phyloP scores from a whole-genome alignment of 805 yeast genomes.

The Maudiozyma barnettii region DNA sequence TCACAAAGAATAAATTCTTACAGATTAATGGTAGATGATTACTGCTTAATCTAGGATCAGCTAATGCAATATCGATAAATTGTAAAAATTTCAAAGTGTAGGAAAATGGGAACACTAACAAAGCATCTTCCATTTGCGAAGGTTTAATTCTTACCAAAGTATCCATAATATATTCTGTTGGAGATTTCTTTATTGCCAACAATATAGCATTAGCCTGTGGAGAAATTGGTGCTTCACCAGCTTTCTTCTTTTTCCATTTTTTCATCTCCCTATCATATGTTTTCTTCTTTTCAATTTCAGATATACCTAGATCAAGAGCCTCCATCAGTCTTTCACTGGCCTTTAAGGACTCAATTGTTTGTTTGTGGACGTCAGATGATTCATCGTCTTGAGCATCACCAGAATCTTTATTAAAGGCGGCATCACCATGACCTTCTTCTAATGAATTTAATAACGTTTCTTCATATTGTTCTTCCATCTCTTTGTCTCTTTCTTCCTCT shows the following conservation, averaged over 20 bases:
- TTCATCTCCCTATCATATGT: constrained; percentile 39
- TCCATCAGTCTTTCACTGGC: constrained; percentile 92
- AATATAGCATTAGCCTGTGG: constrained; percentile 69
- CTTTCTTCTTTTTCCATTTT: constrained; percentile 35
- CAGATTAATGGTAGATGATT: constrained; percentile 56
- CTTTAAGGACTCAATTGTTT: constrained; percentile 83
- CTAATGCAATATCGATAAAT: constrained; percentile 70
- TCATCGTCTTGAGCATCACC: constrained; percentile 36
- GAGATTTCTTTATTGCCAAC: constrained; percentile 57
- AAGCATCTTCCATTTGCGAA: constrained; percentile 85
- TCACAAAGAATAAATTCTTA: constrained; percentile 63
- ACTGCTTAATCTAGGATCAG: constrained; percentile 36
- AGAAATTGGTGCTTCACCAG: constrained; percentile 40
- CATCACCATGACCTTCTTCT: constrained; percentile 45
- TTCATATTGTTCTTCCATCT: constrained; percentile 86
- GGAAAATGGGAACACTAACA: constrained; percentile 83
- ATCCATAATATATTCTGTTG: constrained; percentile 71
- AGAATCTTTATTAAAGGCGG: constrained; percentile 31
- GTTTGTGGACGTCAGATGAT: constrained; percentile 62
- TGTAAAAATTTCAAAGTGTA: constrained; percentile 60
- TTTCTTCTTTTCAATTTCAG: constrained; percentile 52
- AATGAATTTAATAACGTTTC: constrained; percentile 63
- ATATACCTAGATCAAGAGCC: constrained; percentile 74
- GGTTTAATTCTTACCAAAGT: constrained; percentile 63
- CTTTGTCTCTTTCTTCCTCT: constrained; percentile 94